Base-by-base conservation (phyloP, 1,139 yeast genomes). In the Candida mesenterica region DNA sequence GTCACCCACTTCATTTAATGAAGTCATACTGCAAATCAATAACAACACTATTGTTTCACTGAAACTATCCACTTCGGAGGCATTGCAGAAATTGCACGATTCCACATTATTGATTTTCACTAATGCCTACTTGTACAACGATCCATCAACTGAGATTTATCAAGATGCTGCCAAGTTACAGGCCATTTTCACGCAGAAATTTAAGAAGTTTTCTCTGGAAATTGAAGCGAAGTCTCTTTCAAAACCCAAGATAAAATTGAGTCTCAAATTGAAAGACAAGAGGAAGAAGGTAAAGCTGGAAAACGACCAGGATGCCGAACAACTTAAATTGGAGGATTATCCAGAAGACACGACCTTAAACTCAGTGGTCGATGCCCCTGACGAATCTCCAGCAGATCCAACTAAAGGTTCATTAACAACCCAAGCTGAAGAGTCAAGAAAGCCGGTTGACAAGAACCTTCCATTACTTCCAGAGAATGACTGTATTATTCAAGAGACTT, bases 61-160 rank as follows among this genome's bases (percentile, higher is more conserved):
- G 4, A 55, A 56, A 23, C 45, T 43, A 22, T 45, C 65, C 0
- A 37, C 61, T 5, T 40, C 70, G 33, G 66, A 69, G 2, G 71
- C 73, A 38, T 63, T 78, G 29, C 62, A 63, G 36, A 68, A 65
- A 29, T 75, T 79, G 45, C 55, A 70, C 41, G 68, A 65, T 15
- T 81, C 77, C 31, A 57, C 77, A 3, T 47, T 57, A 15, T 54
- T 77, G 33, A 73, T 80, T 9, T 79, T 80, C 52, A 52, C 65
- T 34, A 81, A 81, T 53, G 83, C 85, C 2, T 71, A 71, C 42
- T 59, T 72, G 3, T 80, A 75, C 50, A 80, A 79, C 52, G 78
- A 75, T 40, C 75, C 77, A 14, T 68, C 67, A 3, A 69, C 82
- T 16, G 61, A 74, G 24, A 76, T 79, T 32, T 71, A 72, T 46